A percentile compares a stretch with the other conserved stretches of the same genome.
Evolutionary conservation across 2,329 filamentous ascomycete genomes (phyloP).

Genomic region (Teratosphaeria pseudoeucalypti): DNA sequence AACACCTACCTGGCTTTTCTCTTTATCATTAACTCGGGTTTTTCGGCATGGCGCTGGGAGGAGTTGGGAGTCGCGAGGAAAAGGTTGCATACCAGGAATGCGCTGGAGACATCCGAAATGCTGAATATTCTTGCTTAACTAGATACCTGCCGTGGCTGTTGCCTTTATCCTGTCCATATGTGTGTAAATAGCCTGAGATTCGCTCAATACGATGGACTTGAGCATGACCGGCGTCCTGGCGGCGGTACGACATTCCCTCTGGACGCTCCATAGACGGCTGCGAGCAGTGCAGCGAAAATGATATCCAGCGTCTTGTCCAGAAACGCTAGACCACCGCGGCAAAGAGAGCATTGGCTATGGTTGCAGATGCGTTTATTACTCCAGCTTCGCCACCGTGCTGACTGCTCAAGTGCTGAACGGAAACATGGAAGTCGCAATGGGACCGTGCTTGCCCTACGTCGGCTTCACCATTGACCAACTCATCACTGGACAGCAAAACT

Average conservation of each 20-base stretch:
- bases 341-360: not conserved
- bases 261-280: no score
- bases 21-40: not conserved
- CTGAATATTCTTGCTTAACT: not conserved
- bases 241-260: not conserved
- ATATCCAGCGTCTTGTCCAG: no score
- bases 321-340: no score
- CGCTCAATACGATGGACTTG: not conserved
- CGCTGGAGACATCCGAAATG: not conserved
- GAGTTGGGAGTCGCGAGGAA: not conserved
- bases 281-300: no score
- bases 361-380: not conserved
- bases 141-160: not conserved
- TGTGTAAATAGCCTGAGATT: not conserved
- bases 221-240: not conserved
- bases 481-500: no score
- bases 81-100: not conserved
- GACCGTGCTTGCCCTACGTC: not conserved
- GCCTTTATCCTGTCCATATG: not conserved
- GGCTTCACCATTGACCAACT: no score
- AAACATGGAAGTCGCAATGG: not conserved
- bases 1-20: not conserved
- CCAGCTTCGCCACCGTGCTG: not conserved
- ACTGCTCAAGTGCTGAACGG: not conserved
- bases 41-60: not conserved